Conservation (phyloP, 768 basidiomycete species). For the Epithele typhae region DNA sequence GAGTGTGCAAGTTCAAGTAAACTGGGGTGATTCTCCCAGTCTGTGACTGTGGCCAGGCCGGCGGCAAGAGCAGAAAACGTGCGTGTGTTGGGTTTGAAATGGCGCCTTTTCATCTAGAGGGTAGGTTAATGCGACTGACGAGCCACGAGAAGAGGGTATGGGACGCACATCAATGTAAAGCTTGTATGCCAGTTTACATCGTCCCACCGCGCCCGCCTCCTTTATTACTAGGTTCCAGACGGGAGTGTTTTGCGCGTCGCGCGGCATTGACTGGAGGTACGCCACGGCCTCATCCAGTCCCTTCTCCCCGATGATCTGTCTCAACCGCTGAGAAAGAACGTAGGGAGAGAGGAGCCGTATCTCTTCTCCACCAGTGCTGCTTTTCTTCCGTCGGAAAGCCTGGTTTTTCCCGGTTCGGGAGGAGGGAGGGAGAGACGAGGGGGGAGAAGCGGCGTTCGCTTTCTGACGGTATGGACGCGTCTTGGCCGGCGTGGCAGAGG, state of each 20-base stretch:
- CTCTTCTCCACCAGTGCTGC: background rate
- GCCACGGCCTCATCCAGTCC: constrained; percentile 59
- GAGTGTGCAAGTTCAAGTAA: constrained; percentile 59
- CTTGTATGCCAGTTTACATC: constrained; percentile 56
- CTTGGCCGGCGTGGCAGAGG: background rate
- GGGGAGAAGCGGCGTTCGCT: too few species aligned
- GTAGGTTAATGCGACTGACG: background rate
- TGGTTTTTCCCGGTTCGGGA: too few species aligned
- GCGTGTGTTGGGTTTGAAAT: constrained; percentile 60
- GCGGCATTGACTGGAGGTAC: constrained; percentile 64
- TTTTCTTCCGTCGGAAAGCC: too few species aligned
- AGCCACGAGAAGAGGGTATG: background rate
- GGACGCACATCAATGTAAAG: constrained; percentile 63
- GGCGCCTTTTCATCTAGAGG: constrained; percentile 80
- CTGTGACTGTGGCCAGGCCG: constrained; percentile 55
- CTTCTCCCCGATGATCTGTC: constrained; percentile 49
- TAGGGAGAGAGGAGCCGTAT: constrained; percentile 52
- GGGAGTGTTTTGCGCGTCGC: constrained; percentile 67
- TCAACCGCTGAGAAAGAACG: constrained; percentile 54
- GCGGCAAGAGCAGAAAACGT: constrained; percentile 68
- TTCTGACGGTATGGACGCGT: too few species aligned
- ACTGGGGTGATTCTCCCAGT: constrained; percentile 55
- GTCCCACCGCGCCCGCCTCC: constrained; percentile 52
- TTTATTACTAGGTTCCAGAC: constrained; percentile 82
- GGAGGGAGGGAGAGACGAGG: too few species aligned